phyloP scores from a whole-genome alignment of 768 basidiomycete genomes.

The Collybia sordida region DNA sequence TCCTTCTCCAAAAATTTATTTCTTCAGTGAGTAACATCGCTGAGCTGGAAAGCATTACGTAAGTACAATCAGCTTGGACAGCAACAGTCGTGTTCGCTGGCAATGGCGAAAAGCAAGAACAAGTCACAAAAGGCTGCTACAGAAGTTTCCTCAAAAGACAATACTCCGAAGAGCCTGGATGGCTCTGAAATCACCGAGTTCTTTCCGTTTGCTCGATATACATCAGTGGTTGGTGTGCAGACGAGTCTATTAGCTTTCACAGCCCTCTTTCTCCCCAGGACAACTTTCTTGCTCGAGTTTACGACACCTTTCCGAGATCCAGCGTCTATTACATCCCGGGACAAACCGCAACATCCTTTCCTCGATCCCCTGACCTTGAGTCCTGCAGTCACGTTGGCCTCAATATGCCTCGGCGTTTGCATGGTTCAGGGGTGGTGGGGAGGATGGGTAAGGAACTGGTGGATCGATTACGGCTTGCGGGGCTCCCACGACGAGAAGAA shows the following conservation, averaged over 20 bases:
- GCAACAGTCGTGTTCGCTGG: background rate
- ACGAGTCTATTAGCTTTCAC: slow-evolving; percentile 63
- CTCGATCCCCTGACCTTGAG: slow-evolving; percentile 62
- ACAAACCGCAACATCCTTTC: slow-evolving; percentile 72
- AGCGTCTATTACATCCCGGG: slow-evolving; percentile 39
- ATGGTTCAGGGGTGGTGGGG: slow-evolving; percentile 74
- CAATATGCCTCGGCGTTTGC: slow-evolving; percentile 52
- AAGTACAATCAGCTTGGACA: background rate
- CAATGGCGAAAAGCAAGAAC: slow-evolving; percentile 6
- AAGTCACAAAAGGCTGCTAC: background rate
- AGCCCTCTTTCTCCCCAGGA: slow-evolving; percentile 71
- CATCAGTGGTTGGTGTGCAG: slow-evolving; percentile 68
- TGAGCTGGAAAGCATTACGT: background rate
- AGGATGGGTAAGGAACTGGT: slow-evolving; percentile 62
- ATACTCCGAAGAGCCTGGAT: background rate
- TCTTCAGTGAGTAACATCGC: too few species aligned
- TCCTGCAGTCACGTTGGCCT: slow-evolving; percentile 57
- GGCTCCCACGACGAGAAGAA: slow-evolving; percentile 42
- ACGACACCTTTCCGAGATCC: slow-evolving; percentile 28
- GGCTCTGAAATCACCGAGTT: slow-evolving; percentile 2
- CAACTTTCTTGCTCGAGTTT: slow-evolving; percentile 42
- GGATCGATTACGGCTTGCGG: slow-evolving; percentile 37
- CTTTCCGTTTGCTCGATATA: slow-evolving; percentile 48
- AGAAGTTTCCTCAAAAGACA: background rate
- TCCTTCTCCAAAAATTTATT: background rate